phyloP scores from a whole-genome alignment of 2,329 filamentous ascomycete genomes.

The Apiospora sp. region DNA sequence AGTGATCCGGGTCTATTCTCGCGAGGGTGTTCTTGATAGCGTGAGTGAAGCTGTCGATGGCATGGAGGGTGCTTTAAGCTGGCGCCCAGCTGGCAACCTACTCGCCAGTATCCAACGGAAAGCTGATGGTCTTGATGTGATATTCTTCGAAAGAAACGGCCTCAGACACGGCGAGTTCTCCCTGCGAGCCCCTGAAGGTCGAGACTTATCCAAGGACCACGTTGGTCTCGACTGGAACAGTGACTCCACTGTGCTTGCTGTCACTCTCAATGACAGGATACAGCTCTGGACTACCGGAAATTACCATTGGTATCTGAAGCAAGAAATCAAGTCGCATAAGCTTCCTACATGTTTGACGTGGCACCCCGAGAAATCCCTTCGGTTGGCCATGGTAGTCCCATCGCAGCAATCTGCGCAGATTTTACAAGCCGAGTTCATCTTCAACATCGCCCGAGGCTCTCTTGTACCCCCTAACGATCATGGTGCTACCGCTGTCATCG shows the following conservation, averaged over 20 bases:
- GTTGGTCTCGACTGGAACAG: constrained; percentile 85
- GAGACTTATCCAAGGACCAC: constrained; percentile 59
- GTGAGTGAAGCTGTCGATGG: constrained; percentile 95
- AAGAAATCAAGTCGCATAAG: constrained; percentile 69
- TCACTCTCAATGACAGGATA: constrained; percentile 76
- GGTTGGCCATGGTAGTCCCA: constrained; percentile 63
- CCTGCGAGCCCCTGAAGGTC: constrained; percentile 71
- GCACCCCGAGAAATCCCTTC: constrained; percentile 86
- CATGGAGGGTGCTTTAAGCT: constrained; percentile 86
- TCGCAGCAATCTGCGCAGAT: constrained; percentile 51
- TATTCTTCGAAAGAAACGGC: constrained; percentile 98
- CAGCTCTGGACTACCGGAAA: constrained; percentile 98
- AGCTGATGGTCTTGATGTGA: constrained; percentile 75
- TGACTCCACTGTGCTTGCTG: constrained; percentile 89
- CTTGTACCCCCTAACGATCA: constrained; percentile 76
- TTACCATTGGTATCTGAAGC: constrained; percentile 98
- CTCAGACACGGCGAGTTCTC: constrained; percentile 93
- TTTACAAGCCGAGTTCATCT: constrained; percentile 71
- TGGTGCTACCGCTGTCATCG: constrained; percentile 83
- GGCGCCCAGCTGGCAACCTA: constrained; percentile 89
- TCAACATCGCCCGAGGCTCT: constrained; percentile 73
- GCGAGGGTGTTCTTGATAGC: constrained; percentile 89
- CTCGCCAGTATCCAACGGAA: constrained; percentile 84
- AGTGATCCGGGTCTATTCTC: constrained; percentile 87
- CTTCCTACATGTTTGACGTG: constrained; percentile 61